phyloP scores from a whole-genome alignment of 495 filamentous ascomycete species.

The Aspergillus mulundensis region DNA sequence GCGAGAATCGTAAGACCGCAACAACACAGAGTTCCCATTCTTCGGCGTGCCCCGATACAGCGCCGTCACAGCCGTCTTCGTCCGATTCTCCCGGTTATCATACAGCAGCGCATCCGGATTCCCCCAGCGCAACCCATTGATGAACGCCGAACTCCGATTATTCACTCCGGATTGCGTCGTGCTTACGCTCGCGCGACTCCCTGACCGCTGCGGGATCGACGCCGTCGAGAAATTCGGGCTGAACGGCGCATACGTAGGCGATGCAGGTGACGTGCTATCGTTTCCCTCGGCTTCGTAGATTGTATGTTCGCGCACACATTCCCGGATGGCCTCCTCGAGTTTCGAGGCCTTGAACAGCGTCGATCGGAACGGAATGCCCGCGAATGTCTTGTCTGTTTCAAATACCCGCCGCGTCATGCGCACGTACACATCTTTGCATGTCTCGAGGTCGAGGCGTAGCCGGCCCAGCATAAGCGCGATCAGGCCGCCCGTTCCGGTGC shows the following conservation, averaged over 20 bases:
- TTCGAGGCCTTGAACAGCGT: constrained; percentile 96
- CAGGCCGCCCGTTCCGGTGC: constrained; percentile 90
- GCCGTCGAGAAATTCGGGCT: constrained; percentile 21
- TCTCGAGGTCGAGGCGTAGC: constrained; percentile 86
- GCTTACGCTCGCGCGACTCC: constrained; percentile 43
- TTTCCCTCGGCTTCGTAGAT: constrained; percentile 79
- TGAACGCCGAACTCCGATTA: constrained; percentile 34
- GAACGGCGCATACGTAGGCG: constrained; percentile 36
- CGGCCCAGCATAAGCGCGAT: constrained; percentile 96
- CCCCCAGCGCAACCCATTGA: constrained; percentile 49
- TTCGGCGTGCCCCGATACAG: constrained; percentile 77
- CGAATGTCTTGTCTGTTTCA: constrained; percentile 96
- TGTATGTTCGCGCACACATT: constrained; percentile 84
- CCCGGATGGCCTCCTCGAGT: constrained; percentile 87
- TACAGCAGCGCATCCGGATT: constrained; percentile 66
- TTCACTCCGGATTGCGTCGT: constrained; percentile 31
- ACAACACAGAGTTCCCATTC: constrained; percentile 61
- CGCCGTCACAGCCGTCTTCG: constrained; percentile 93
- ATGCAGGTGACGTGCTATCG: constrained; percentile 37
- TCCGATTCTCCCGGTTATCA: constrained; percentile 77
- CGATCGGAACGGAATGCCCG: constrained; percentile 86
- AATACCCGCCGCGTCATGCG: constrained; percentile 92
- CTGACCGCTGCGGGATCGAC: constrained; percentile 40
- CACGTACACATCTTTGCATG: constrained; percentile 93
- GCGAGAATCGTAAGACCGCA: constrained; percentile 92